Percentiles rank a stretch among this genome's conserved stretches.
Evolutionary conservation across 768 basidiomycete species (phyloP).

Genomic region (Mycena rebaudengoi): DNA sequence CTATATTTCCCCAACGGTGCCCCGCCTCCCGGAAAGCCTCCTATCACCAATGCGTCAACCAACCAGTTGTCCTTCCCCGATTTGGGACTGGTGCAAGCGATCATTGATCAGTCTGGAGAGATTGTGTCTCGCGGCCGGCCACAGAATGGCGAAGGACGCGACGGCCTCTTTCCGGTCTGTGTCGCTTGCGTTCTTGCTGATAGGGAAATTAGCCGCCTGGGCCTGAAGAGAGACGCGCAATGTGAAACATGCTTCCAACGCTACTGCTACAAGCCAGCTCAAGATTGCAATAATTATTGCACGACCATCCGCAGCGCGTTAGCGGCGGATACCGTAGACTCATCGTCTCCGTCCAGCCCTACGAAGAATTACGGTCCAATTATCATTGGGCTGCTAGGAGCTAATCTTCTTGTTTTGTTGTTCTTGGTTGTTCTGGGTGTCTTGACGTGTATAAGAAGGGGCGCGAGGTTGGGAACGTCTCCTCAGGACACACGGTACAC

Average conservation of each 20-base stretch:
- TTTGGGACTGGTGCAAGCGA: slow-evolving; percentile 44
- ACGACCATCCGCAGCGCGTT: too few species aligned
- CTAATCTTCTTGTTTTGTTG: not conserved
- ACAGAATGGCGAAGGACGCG: slow-evolving; percentile 31
- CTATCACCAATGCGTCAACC: slow-evolving; percentile 53
- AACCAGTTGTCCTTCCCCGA: slow-evolving; percentile 46
- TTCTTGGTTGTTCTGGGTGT: not conserved
- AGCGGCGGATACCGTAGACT: not conserved
- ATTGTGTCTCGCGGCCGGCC: slow-evolving; percentile 54
- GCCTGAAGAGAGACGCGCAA: slow-evolving; percentile 34
- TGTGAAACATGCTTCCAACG: slow-evolving; percentile 40
- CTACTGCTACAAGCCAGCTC: slow-evolving; percentile 38
- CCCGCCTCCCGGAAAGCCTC: slow-evolving; percentile 42
- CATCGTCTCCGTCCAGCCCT: not conserved
- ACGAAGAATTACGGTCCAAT: slow-evolving; percentile 7
- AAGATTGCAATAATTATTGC: not conserved
- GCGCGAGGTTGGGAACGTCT: too few species aligned
- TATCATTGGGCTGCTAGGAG: slow-evolving; percentile 4
- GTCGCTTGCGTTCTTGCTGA: slow-evolving; percentile 62
- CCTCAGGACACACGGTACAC: too few species aligned
- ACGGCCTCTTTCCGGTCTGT: slow-evolving; percentile 56
- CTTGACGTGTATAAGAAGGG: not conserved
- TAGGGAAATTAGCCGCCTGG: slow-evolving; percentile 43
- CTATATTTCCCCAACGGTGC: slow-evolving; percentile 68
- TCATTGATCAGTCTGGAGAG: slow-evolving; percentile 55